These are phyloP conservation scores for Simmondsia chinensis DNA, from an alignment of 148 eudicot species.

Conservation along the genomic window DNA sequence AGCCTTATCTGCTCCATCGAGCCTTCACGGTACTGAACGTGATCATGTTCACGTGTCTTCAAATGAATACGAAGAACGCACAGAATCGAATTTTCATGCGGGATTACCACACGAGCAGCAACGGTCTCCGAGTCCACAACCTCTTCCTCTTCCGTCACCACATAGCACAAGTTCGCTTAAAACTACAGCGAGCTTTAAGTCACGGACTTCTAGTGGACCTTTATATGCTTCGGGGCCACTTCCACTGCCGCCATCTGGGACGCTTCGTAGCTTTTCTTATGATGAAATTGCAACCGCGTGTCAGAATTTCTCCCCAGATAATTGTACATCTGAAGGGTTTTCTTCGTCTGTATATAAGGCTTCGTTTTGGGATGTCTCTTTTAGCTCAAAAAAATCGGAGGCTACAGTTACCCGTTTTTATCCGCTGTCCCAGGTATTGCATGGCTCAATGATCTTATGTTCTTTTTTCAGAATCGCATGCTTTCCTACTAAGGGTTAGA, in stretches of 20 bases:
- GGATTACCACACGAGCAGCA: conserved; percentile 44
- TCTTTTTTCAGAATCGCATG: neutral
- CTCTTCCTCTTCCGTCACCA: conserved; percentile 94
- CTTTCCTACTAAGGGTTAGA: too few species aligned
- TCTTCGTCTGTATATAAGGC: conserved; percentile 70
- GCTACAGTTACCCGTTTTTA: conserved; percentile 79
- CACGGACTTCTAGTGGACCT: conserved; percentile 49
- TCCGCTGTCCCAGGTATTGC: conserved; percentile 56
- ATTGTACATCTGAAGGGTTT: conserved; percentile 70
- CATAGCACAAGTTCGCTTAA: conserved; percentile 33
- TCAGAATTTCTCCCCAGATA: conserved; percentile 73
- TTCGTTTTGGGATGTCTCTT: conserved; percentile 49
- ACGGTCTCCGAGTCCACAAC: conserved; percentile 62
- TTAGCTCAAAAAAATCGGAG: conserved; percentile 44
- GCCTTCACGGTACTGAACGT: conserved; percentile 55
- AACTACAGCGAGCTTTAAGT: conserved; percentile 58
- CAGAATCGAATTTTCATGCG: conserved; percentile 30
- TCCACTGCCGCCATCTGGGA: conserved; percentile 57
- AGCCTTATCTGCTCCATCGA: conserved; percentile 78
- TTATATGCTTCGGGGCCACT: conserved; percentile 63
- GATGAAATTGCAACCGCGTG: conserved; percentile 82
- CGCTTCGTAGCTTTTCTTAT: conserved; percentile 49
- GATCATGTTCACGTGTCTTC: conserved; percentile 51
- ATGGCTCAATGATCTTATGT: conserved; percentile 7
- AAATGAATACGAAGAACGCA: conserved; percentile 54